phyloP scores from a whole-genome alignment of 1,139 yeast species.

The Protomyces inouyei region DNA sequence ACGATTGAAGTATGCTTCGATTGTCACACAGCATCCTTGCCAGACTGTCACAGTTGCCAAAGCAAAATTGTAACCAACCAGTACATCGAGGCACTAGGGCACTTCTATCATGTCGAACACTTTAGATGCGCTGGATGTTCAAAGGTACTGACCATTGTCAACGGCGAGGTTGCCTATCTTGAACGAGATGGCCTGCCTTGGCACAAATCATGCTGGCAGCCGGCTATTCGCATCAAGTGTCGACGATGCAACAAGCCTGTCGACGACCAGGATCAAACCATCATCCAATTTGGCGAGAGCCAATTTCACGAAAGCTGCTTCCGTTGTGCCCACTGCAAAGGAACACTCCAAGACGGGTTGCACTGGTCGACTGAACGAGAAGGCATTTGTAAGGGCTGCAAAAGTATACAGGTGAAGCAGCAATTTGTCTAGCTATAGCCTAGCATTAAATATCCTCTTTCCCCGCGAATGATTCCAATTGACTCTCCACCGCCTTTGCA shows the following conservation, averaged over 20 bases:
- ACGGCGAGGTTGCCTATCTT: not conserved
- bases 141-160: not conserved
- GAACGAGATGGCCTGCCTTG: conserved; percentile 18
- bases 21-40: conserved; percentile 39
- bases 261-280: conserved; percentile 1
- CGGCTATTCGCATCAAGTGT: not conserved
- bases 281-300: conserved; percentile 30
- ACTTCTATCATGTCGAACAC: conserved; percentile 39
- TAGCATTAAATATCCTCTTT: not conserved
- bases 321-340: conserved; percentile 37
- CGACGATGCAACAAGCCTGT: conserved; percentile 12
- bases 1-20: conserved; percentile 40
- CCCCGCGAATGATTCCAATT: not conserved
- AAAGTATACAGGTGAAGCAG: conserved; percentile 8
- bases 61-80: conserved; percentile 38
- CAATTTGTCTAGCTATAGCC: not conserved
- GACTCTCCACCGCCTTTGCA: not conserved
- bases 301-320: conserved; percentile 38
- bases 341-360: conserved; percentile 38
- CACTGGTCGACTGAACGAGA: conserved; percentile 35
- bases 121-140: conserved; percentile 40
- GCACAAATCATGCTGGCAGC: conserved; percentile 18
- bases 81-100: conserved; percentile 38
- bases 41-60: conserved; percentile 38
- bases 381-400: conserved; percentile 19